Evolutionary conservation across 768 basidiomycete genomes (phyloP).

Genomic region (Trametes punicea): DNA sequence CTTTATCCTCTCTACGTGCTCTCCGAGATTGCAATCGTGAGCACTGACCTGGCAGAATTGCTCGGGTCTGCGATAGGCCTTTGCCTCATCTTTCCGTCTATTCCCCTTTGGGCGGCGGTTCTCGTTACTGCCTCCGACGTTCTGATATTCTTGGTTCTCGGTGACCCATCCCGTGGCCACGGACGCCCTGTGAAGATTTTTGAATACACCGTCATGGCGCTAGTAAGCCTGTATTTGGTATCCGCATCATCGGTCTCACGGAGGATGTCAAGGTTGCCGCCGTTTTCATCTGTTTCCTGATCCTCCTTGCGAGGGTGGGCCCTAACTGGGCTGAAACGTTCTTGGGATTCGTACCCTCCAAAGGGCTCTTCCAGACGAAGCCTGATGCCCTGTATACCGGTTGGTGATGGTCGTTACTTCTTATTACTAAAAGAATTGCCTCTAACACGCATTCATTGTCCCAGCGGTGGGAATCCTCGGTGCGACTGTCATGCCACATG

Average conservation of each 20-base stretch:
- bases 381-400: conserved; percentile 62
- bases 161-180: conserved; percentile 55
- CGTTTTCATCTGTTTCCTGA: conserved; percentile 75
- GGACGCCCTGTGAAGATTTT: conserved; percentile 63
- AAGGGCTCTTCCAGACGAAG: conserved; percentile 43
- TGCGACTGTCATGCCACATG: conserved; percentile 91
- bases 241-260: background rate
- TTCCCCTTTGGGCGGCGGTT: conserved; percentile 49
- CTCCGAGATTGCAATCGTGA: conserved; percentile 49
- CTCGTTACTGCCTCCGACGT: conserved; percentile 49
- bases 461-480: conserved; percentile 68
- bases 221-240: conserved; percentile 41
- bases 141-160: conserved; percentile 57
- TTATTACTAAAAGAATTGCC: conserved; percentile 29
- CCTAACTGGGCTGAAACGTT: conserved; percentile 74
- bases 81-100: conserved; percentile 44
- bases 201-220: conserved; percentile 55
- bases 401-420: conserved; percentile 32
- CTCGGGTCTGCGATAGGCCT: conserved; percentile 59
- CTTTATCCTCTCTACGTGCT: conserved; percentile 44
- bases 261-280: conserved; percentile 16
- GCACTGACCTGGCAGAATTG: conserved; percentile 57
- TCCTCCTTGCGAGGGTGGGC: conserved; percentile 67
- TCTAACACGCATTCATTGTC: conserved; percentile 23
- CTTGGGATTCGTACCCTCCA: conserved; percentile 71